Conservation (phyloP, 2,329 filamentous ascomycete species). For the Neurospora crassa region DNA sequence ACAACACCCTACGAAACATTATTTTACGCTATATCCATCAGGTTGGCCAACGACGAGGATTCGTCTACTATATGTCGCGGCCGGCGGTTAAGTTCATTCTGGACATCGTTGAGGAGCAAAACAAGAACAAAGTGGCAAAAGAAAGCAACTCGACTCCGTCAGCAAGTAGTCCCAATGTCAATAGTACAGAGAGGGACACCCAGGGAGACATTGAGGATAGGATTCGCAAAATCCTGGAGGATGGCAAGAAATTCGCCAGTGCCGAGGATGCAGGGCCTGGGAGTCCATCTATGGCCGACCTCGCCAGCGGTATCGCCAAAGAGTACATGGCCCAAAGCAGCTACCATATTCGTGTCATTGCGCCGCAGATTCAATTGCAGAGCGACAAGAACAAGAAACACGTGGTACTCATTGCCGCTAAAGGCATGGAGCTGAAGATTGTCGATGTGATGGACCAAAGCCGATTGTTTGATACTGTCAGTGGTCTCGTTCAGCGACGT, state of each 20-base stretch:
- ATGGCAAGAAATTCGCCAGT: slow-evolving; percentile 73
- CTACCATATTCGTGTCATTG: slow-evolving; percentile 90
- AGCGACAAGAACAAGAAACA: slow-evolving; percentile 97
- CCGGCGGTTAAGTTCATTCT: slow-evolving; percentile 96
- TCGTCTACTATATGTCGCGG: slow-evolving; percentile 95
- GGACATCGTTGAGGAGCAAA: slow-evolving; percentile 93
- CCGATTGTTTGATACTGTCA: slow-evolving; percentile 83
- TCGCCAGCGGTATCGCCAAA: slow-evolving; percentile 67
- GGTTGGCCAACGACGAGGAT: slow-evolving; percentile 88
- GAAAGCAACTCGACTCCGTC: slow-evolving; percentile 18
- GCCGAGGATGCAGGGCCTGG: slow-evolving; percentile 47
- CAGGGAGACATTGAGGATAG: slow-evolving; percentile 66
- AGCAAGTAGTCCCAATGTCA: slow-evolving; percentile 27
- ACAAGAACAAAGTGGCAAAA: slow-evolving; percentile 51
- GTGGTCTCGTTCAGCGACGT: slow-evolving; percentile 86
- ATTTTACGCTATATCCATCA: slow-evolving; percentile 96
- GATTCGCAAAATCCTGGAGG: slow-evolving; percentile 75
- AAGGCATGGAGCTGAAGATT: slow-evolving; percentile 96
- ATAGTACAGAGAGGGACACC: slow-evolving; percentile 45
- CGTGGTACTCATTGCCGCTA: slow-evolving; percentile 91
- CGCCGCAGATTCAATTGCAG: slow-evolving; percentile 94
- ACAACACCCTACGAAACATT: slow-evolving; percentile 90
- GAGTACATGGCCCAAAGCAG: slow-evolving; percentile 88
- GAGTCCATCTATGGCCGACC: slow-evolving; percentile 43
- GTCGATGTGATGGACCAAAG: slow-evolving; percentile 97